Evolutionary conservation across 2,329 filamentous ascomycete species (phyloP), one percentile per base, ranked within the genome.

Genomic region (Neofusicoccum cordaticola): DNA sequence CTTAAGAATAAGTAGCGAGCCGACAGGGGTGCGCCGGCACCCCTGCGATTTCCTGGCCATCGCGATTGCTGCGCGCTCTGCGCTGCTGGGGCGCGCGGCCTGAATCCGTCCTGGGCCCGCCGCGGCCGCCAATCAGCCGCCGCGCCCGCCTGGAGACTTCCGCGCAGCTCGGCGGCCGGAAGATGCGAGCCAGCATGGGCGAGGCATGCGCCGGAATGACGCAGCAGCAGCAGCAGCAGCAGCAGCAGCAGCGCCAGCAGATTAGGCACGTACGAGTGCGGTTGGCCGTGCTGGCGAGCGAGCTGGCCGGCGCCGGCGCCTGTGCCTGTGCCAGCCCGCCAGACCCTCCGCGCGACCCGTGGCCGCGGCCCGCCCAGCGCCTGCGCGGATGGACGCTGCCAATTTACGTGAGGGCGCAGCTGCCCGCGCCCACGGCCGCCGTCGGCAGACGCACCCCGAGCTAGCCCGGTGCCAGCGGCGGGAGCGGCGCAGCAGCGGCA

Each of bases 181-280:
- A 44, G 53, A 58, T 58, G 53, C 39, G 53, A 58, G 53, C 53
- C 37, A 35, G 53, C 53, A 58, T 58, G 39, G 53, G 17, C 41
- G 27, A 44, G 53, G 39, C 53, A 37, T 35, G 56, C 34, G 56
- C 56, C 56, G n/a, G 15, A 35, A 60, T 60, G 56, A 60, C 56
- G 56, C 56, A 60, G 56, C 9, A 31, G 3, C 7, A 17, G 53
- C 41, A 31, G 27, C 27, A 60, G 56, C 9, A 31, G 3, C 7
- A 17, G 53, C 41, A 31, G 27, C 27, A 31, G 5, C 27, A 31
- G 27, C 19, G 19, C 19, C 19, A 31, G 27, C 47, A 60, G 56
- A 47, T 60, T 42, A 47, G 56, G 56, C 47, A 60, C 56, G 31
- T 39, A 15, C 17, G 22, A 41, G 11, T 17, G 19, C 13, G 17